Evolutionary conservation across 1,284 basidiomycete genomes (phyloP).

Genomic region (Ustilago cynodontis): DNA sequence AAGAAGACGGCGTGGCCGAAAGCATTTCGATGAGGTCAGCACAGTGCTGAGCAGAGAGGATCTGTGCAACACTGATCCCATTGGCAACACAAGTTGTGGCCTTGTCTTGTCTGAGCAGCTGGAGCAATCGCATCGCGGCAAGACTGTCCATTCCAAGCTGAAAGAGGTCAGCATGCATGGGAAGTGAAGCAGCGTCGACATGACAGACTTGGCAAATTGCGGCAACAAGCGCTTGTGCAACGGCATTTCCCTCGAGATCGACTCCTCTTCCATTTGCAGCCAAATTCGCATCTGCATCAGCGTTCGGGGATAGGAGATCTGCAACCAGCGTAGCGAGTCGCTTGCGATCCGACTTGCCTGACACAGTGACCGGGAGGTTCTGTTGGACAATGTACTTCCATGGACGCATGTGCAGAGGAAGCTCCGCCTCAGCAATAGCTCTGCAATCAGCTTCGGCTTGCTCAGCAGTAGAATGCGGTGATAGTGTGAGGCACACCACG

Average conservation of each 20-base stretch:
- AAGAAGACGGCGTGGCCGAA: background rate
- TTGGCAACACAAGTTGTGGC: slow-evolving; percentile 4
- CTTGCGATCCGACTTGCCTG: slow-evolving; percentile 24
- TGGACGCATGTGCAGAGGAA: slow-evolving; percentile 23
- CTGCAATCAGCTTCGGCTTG: slow-evolving; percentile 22
- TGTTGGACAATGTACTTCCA: slow-evolving; percentile 17
- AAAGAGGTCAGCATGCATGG: slow-evolving; percentile 6
- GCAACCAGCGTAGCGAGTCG: slow-evolving; percentile 11
- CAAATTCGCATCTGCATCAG: too few relatives aligned
- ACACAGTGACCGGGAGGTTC: slow-evolving; percentile 13
- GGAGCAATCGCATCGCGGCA: slow-evolving; percentile 28
- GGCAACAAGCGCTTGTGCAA: too few relatives aligned
- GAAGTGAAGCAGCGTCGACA: slow-evolving; percentile 2
- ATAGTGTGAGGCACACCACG: too few relatives aligned
- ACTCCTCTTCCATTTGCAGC: too few relatives aligned
- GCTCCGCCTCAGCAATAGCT: slow-evolving; percentile 18
- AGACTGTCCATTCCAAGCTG: slow-evolving; percentile 29
- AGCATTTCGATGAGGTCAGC: slow-evolving; percentile 9
- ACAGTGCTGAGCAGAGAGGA: slow-evolving; percentile 4
- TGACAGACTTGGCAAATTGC: background rate
- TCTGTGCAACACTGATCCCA: background rate
- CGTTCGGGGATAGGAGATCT: background rate
- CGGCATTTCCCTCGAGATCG: too few relatives aligned
- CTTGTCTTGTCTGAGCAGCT: slow-evolving; percentile 15
- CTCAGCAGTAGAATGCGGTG: too few relatives aligned